Conservation (phyloP, 1,284 basidiomycete genomes). For the Ustilago cynodontis region DNA sequence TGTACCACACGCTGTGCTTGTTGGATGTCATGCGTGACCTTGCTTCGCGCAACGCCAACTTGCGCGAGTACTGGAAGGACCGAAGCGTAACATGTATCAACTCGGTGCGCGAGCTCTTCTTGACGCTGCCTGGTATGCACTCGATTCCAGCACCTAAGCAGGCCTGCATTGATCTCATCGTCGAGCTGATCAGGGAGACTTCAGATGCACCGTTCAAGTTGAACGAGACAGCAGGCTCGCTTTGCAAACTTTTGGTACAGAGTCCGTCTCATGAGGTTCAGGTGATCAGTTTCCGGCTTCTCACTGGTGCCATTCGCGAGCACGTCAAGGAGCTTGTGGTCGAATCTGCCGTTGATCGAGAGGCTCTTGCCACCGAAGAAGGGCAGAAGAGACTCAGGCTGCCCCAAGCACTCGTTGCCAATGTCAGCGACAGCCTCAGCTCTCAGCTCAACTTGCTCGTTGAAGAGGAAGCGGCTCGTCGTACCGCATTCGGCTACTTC, state of each 20-base stretch:
- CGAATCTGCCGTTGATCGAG: slow-evolving; percentile 49
- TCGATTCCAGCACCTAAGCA: slow-evolving; percentile 34
- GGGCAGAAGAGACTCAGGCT: slow-evolving; percentile 28
- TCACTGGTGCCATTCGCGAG: slow-evolving; percentile 43
- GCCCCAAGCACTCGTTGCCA: slow-evolving; percentile 36
- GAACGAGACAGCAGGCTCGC: slow-evolving; percentile 19
- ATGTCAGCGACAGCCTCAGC: slow-evolving; percentile 37
- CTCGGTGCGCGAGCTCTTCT: slow-evolving; percentile 76
- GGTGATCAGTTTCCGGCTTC: slow-evolving; percentile 48
- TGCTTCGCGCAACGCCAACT: slow-evolving; percentile 78
- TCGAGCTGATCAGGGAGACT: slow-evolving; percentile 52
- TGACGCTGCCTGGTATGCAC: slow-evolving; percentile 66
- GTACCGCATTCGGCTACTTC: slow-evolving; percentile 72
- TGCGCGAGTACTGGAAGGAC: slow-evolving; percentile 79
- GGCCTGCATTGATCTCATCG: slow-evolving; percentile 48
- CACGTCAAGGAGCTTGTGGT: slow-evolving; percentile 62
- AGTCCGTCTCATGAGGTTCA: slow-evolving; percentile 53
- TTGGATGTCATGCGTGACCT: slow-evolving; percentile 80
- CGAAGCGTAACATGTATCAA: slow-evolving; percentile 75
- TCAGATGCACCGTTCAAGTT: slow-evolving; percentile 42
- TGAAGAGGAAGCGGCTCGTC: slow-evolving; percentile 36
- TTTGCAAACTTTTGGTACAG: slow-evolving; percentile 47
- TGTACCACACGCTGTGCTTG: slow-evolving; percentile 80
- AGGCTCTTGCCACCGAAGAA: slow-evolving; percentile 33
- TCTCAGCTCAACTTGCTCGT: slow-evolving; percentile 33